Evolutionary conservation across 345 rosid genomes (phyloP), one percentile per base, ranked within the genome.

Genomic region (Gossypium stocksii): DNA sequence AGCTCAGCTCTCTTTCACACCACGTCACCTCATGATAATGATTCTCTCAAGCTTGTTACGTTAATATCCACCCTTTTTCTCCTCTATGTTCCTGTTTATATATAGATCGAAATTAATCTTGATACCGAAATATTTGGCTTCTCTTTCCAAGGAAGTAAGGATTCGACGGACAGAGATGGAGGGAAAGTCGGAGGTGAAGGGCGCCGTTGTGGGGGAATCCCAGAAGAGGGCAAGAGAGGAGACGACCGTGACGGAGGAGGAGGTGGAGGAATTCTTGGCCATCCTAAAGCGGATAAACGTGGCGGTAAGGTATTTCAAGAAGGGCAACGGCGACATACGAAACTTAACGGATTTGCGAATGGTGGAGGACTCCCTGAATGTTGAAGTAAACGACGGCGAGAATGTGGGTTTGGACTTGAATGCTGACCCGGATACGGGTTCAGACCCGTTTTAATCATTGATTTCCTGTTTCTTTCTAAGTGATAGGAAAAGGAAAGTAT

Each of bases 181-280:
- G 71, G 4, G 53, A 4, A 66, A 45, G 38, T 20, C 71, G 19
- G 19, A 66, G 38, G 38, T 7, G 19, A 66, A 66, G 17, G 71
- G 7, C 2, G 6, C 38, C 12, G 38, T 66, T 43, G 9, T 14
- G 14, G 12, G 19, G 13, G 38, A 12, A 9, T 22, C n/a, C 0
- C 54, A 20, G 29, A 66, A 66, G 54, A 45, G 38, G 53, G 54
- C 12, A 13, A 66, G 71, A 13, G 53, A 13, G 71, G 71, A 45
- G 54, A 66, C 54, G 71, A 45, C 19, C 12, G 71, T 66, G 34
- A 66, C 54, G 19, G 71, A 66, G 1, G 71, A 66, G 38, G 71
- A 66, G 54, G 71, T 66, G 54, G 71, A 66, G 34, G 71, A 45
- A 22, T 66, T 66, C 54, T 66, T 20, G 54, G 54, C 54, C 0